Percentiles rank a stretch among this genome's conserved stretches.
These are phyloP conservation scores for Phyllosticta paracitricarpa DNA, from an alignment of 2,329 filamentous ascomycete genomes.

Conservation along the genomic window DNA sequence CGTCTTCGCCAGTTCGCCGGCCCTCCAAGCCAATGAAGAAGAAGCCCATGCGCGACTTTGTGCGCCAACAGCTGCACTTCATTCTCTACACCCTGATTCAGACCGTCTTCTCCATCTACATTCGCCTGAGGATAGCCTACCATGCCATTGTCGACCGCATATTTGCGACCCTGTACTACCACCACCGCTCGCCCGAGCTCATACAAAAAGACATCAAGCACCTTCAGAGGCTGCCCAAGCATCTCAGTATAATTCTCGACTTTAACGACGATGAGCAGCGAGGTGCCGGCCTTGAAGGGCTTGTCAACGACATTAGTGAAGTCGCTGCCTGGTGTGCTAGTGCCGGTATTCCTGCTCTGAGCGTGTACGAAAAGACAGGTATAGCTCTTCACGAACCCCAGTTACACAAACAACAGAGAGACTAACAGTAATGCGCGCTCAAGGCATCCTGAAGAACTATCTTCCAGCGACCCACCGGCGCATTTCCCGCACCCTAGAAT, in stretches of 20 bases:
- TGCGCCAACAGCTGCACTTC: conserved; percentile 53
- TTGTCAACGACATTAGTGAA: conserved; percentile 87
- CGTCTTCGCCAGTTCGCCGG: conserved; percentile 1
- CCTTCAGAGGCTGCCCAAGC: conserved; percentile 65
- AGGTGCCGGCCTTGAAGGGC: conserved; percentile 62
- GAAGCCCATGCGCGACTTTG: conserved; percentile 46
- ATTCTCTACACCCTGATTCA: conserved; percentile 63
- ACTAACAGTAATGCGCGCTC: neutral
- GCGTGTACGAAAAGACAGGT: conserved; percentile 89
- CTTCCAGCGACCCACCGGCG: conserved; percentile 75
- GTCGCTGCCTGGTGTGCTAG: conserved; percentile 88
- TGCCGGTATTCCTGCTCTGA: conserved; percentile 76
- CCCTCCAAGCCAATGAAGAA: conserved; percentile 8
- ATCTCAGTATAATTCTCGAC: conserved; percentile 78
- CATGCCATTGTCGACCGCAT: conserved; percentile 68
- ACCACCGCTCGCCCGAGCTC: conserved; percentile 88
- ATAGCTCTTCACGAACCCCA: conserved; percentile 20
- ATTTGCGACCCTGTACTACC: conserved; percentile 79
- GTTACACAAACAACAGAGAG: neutral
- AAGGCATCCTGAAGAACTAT: conserved; percentile 81
- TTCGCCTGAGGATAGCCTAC: conserved; percentile 70
- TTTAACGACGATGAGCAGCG: conserved; percentile 55
- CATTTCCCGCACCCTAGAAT: conserved; percentile 67
- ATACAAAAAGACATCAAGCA: conserved; percentile 77
- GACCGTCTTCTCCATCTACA: conserved; percentile 76